Percentiles rank a stretch among this genome's conserved stretches.
phyloP scores from a whole-genome alignment of 1,284 basidiomycete species.

The Malassezia dermatis region DNA sequence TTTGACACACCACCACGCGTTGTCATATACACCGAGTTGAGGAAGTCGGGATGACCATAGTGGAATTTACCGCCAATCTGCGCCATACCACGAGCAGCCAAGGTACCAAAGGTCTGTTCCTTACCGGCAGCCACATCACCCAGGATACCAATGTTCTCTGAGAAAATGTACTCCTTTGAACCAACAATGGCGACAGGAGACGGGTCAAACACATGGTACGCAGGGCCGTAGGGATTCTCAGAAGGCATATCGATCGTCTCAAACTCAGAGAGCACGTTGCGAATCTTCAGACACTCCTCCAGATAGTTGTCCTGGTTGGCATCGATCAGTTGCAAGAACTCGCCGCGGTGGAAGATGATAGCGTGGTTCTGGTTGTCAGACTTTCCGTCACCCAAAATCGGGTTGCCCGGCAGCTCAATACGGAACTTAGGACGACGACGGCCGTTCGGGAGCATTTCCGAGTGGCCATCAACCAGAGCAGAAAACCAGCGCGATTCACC shows the following conservation, averaged over 20 bases:
- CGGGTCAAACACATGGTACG: conserved; percentile 57
- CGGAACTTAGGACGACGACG: conserved; percentile 91
- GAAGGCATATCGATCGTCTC: conserved; percentile 80
- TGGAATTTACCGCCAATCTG: conserved; percentile 98
- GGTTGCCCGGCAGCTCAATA: conserved; percentile 95
- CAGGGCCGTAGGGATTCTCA: conserved; percentile 81
- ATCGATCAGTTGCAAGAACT: conserved; percentile 96
- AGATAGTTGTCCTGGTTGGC: conserved; percentile 99
- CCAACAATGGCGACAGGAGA: conserved; percentile 93
- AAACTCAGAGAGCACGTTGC: conserved; percentile 95
- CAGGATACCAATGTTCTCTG: conserved; percentile 97
- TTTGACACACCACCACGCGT: conserved; percentile 97
- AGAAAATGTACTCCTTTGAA: conserved; percentile 98
- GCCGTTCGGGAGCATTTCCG: conserved; percentile 81
- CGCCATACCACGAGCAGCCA: conserved; percentile 83
- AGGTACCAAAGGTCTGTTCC: conserved; percentile 98
- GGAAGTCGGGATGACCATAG: conserved; percentile 98
- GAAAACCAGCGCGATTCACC: conserved; percentile 93
- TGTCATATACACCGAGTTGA: conserved; percentile 95
- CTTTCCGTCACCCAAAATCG: conserved; percentile 96
- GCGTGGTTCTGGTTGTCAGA: conserved; percentile 99
- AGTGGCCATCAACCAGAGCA: conserved; percentile 91
- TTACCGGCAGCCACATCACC: conserved; percentile 97
- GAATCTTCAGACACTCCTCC: conserved; percentile 98
- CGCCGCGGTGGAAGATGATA: conserved; percentile 96